A percentile compares a stretch with the other conserved stretches of the same genome.
These are phyloP conservation scores for Marvania coccoides DNA, from an alignment of 139 green algal genomes.

Conservation along the genomic window DNA sequence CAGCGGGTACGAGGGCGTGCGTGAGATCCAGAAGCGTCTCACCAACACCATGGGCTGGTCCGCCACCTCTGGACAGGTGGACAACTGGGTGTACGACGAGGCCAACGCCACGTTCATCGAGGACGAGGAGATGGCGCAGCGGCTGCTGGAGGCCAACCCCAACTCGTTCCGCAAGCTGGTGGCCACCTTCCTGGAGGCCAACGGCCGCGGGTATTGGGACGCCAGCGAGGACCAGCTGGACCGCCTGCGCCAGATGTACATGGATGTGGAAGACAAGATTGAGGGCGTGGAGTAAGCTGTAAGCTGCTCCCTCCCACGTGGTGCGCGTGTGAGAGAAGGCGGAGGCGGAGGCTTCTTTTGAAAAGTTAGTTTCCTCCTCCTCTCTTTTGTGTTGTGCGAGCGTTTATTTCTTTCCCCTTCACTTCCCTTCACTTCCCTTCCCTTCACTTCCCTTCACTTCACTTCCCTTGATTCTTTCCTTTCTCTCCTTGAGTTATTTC, in stretches of 20 bases:
- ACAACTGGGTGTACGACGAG: constrained; percentile 99
- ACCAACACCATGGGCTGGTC: constrained; percentile 99
- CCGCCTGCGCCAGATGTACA: constrained; percentile 79
- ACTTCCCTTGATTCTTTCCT: no score
- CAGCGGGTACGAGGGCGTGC: constrained; percentile 94
- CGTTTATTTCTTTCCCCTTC: no score
- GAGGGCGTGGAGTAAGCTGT: constrained; percentile 88
- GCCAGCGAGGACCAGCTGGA: constrained; percentile 91
- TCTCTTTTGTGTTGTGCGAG: no score
- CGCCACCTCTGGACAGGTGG: constrained; percentile 85
- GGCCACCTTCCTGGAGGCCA: constrained; percentile 98
- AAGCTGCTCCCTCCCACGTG: background rate
- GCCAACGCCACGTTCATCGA: constrained; percentile 90
- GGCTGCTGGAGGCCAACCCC: constrained; percentile 95
- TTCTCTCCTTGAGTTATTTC: no score
- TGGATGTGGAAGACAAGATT: constrained; percentile 94
- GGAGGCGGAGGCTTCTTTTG: no score
- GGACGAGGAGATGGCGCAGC: constrained; percentile 63
- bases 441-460: no score
- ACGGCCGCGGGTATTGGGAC: constrained; percentile 95
- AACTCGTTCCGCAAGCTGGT: constrained; percentile 90
- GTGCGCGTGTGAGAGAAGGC: no score
- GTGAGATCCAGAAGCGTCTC: constrained; percentile 99
- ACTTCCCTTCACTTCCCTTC: no score
- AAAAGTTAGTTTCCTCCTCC: no score